These are phyloP conservation scores for Xylogone sp. DNA, from an alignment of 2,329 filamentous ascomycete species.

Conservation along the genomic window DNA sequence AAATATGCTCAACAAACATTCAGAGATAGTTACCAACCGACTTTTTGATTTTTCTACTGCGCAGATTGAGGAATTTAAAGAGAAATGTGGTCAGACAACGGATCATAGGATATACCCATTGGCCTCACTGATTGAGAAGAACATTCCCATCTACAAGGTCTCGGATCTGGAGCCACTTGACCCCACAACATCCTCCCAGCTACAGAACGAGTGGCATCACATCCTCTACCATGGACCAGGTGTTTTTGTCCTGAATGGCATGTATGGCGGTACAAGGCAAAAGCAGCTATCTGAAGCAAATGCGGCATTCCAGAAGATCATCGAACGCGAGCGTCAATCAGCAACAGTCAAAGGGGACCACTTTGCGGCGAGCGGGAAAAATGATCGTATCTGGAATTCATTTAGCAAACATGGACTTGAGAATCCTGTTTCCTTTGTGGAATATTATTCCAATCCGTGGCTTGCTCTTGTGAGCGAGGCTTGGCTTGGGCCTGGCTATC, in stretches of 20 bases:
- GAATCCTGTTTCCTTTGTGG: conserved; percentile 48
- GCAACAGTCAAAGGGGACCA: conserved; percentile 50
- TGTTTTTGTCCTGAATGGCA: conserved; percentile 52
- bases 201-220: conserved; percentile 60
- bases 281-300: conserved; percentile 43
- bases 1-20: neutral
- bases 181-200: conserved; percentile 25
- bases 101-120: conserved; percentile 41
- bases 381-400: conserved; percentile 63
- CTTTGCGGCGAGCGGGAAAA: conserved; percentile 52
- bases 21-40: neutral
- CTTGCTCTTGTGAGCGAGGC: conserved; percentile 46
- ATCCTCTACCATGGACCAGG: conserved; percentile 54
- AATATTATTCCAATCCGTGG: conserved; percentile 59
- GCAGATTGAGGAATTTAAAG: neutral
- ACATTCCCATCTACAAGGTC: conserved; percentile 54
- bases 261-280: conserved; percentile 40
- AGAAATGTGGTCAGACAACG: conserved; percentile 34
- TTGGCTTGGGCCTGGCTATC: conserved; percentile 58
- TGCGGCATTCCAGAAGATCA: conserved; percentile 43
- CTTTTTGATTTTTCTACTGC: neutral
- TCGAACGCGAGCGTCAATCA: conserved; percentile 37
- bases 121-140: conserved; percentile 38
- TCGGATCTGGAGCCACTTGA: conserved; percentile 25
- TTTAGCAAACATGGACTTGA: conserved; percentile 56